A percentile compares a stretch with the other conserved stretches of the same genome.
These are phyloP conservation scores for Amanita muscaria DNA, from an alignment of 768 basidiomycete species.

Conservation along the genomic window DNA sequence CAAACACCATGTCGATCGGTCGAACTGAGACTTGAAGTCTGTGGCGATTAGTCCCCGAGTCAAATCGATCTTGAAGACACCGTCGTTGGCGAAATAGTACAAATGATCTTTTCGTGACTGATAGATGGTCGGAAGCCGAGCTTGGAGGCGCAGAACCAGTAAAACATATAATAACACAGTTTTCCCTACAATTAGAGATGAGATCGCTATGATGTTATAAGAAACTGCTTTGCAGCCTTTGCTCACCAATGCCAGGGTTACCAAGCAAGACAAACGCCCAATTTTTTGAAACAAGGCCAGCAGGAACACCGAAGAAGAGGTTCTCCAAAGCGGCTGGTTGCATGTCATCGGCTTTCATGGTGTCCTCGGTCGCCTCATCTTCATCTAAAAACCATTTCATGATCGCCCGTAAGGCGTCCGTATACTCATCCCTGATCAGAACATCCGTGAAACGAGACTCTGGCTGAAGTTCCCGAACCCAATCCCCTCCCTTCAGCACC, in stretches of 20 bases:
- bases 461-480: slow-evolving; percentile 9
- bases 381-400: slow-evolving; percentile 6
- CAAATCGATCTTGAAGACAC: slow-evolving; percentile 6
- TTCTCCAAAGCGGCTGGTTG: slow-evolving; percentile 4
- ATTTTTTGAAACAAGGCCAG: slow-evolving; percentile 8
- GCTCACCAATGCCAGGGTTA: slow-evolving; percentile 12
- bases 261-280: slow-evolving; percentile 10
- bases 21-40: background rate
- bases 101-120: slow-evolving; percentile 6
- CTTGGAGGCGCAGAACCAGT: slow-evolving; percentile 11
- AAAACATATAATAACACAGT: slow-evolving; percentile 7
- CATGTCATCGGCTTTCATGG: slow-evolving; percentile 6
- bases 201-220: background rate
- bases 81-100: slow-evolving; percentile 8
- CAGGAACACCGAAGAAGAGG: slow-evolving; percentile 1
- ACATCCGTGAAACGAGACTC: slow-evolving; percentile 9
- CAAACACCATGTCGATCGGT: slow-evolving; percentile 10
- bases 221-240: background rate
- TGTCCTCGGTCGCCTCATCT: slow-evolving; percentile 5
- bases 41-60: slow-evolving; percentile 1
- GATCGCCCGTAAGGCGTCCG: slow-evolving; percentile 4
- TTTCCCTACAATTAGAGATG: too few species aligned
- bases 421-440: slow-evolving; percentile 12
- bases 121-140: slow-evolving; percentile 11
- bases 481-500: slow-evolving; percentile 2